These are phyloP conservation scores for Serendipita sp. DNA, from an alignment of 768 basidiomycete genomes.

Conservation along the genomic window DNA sequence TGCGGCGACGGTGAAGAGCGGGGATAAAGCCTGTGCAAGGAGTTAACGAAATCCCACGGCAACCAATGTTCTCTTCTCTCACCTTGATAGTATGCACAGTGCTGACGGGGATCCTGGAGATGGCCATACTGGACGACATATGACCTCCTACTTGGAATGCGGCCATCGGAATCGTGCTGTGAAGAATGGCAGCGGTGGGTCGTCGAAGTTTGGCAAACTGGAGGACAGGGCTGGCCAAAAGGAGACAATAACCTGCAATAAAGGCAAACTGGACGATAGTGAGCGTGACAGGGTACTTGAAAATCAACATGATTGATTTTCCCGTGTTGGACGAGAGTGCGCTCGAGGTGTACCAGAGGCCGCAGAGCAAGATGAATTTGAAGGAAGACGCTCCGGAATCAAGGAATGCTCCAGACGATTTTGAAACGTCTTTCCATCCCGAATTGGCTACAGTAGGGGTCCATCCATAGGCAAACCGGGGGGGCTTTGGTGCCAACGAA, in stretches of 20 bases:
- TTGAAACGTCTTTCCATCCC: background rate
- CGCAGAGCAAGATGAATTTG: slow-evolving; percentile 65
- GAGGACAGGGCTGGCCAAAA: slow-evolving; percentile 63
- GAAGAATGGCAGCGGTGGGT: slow-evolving; percentile 59
- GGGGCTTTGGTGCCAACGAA: background rate
- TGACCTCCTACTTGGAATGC: slow-evolving; percentile 96
- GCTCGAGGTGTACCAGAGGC: slow-evolving; percentile 85
- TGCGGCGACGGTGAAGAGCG: slow-evolving; percentile 90
- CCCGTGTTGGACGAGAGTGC: slow-evolving; percentile 94
- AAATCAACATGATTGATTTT: slow-evolving; percentile 83
- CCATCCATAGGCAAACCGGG: background rate
- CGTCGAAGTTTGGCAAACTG: slow-evolving; percentile 49
- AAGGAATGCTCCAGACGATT: background rate
- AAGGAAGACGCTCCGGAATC: slow-evolving; percentile 16
- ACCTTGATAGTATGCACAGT: slow-evolving; percentile 99
- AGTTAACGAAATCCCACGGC: too few relatives aligned
- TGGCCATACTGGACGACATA: slow-evolving; percentile 95
- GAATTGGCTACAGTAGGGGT: background rate
- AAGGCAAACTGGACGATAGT: slow-evolving; percentile 97
- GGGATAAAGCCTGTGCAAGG: slow-evolving; percentile 66
- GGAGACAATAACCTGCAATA: slow-evolving; percentile 69
- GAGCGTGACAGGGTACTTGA: slow-evolving; percentile 88
- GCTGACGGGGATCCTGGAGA: slow-evolving; percentile 88
- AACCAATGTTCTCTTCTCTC: slow-evolving; percentile 13
- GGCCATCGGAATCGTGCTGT: slow-evolving; percentile 84